phyloP scores from a whole-genome alignment of 2,329 filamentous ascomycete genomes.

The Aspergillus sergii region DNA sequence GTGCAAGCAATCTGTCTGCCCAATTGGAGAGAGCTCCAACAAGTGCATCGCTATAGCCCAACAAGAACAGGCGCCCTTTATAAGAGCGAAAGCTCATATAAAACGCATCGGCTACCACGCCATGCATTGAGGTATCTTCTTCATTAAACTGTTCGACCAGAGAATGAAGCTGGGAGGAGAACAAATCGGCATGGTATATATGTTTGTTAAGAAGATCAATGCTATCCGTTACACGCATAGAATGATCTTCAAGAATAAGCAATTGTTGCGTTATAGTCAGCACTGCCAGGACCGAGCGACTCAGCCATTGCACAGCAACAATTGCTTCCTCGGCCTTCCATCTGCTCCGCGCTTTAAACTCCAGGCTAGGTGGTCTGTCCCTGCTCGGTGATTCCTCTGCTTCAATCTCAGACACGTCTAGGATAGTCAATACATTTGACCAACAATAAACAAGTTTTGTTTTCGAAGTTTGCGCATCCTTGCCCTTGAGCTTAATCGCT shows the following conservation, averaged over 20 bases:
- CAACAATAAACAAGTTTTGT: constrained; percentile 95
- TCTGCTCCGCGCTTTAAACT: constrained; percentile 79
- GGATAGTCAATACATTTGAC: constrained; percentile 94
- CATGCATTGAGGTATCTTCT: constrained; percentile 85
- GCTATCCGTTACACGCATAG: constrained; percentile 87
- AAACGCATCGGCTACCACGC: constrained; percentile 94
- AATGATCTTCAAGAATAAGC: constrained; percentile 86
- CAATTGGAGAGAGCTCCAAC: constrained; percentile 94
- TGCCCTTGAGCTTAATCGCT: constrained; percentile 84
- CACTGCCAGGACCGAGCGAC: constrained; percentile 85
- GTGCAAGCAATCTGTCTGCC: constrained; percentile 87
- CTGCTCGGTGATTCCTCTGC: constrained; percentile 61
- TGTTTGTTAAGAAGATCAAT: constrained; percentile 91
- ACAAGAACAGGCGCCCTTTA: constrained; percentile 87
- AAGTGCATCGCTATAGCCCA: constrained; percentile 91
- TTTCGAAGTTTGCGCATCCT: constrained; percentile 67
- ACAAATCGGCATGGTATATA: constrained; percentile 88
- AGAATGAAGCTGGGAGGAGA: constrained; percentile 80
- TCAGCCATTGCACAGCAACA: constrained; percentile 95
- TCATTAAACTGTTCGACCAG: constrained; percentile 89
- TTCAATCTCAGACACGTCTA: constrained; percentile 79
- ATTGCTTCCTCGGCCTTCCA: constrained; percentile 96
- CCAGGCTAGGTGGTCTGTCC: constrained; percentile 75
- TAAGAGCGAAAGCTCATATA: constrained; percentile 97
- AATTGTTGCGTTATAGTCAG: constrained; percentile 93